phyloP scores from a whole-genome alignment of 176 grass and related monocot genomes.

The Oryza glumipatula region DNA sequence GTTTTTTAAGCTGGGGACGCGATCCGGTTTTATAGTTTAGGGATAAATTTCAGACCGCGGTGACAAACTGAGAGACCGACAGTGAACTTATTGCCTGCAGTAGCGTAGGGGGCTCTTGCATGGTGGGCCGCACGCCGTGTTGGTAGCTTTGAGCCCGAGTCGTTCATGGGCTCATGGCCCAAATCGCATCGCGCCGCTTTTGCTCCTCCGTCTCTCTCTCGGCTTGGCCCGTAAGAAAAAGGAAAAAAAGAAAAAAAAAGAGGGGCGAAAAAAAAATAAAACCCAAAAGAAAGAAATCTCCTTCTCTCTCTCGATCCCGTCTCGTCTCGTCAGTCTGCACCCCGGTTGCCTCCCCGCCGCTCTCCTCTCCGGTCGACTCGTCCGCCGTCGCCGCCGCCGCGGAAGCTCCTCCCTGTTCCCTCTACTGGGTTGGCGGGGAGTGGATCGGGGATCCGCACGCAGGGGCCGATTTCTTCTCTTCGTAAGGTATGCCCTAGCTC shows the following conservation, averaged over 20 bases:
- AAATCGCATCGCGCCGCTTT: not conserved
- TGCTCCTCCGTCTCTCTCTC: not conserved
- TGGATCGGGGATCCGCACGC: not conserved
- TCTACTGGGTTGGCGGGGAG: not conserved
- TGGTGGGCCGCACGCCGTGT: too few species aligned
- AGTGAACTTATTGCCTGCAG: too few species aligned
- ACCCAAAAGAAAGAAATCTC: not conserved
- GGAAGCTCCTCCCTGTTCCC: not conserved
- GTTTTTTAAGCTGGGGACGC: too few species aligned
- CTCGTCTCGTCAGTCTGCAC: not conserved
- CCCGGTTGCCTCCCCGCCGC: not conserved
- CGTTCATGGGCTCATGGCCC: not conserved
- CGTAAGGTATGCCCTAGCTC: not conserved
- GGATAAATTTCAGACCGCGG: too few species aligned
- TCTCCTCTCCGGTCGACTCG: not conserved
- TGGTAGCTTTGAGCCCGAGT: not conserved
- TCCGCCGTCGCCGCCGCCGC: not conserved
- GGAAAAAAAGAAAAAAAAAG: not conserved
- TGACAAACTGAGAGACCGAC: too few species aligned
- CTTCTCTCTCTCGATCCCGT: not conserved
- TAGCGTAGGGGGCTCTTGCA: too few species aligned
- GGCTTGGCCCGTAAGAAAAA: slow-evolving; percentile 7
- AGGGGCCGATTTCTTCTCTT: not conserved
- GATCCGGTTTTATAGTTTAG: too few species aligned
- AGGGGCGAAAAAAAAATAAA: not conserved